Evolutionary conservation across 2,329 filamentous ascomycete genomes (phyloP), one percentile per base, ranked within the genome.

Genomic region (Huntiella bhutanensis): DNA sequence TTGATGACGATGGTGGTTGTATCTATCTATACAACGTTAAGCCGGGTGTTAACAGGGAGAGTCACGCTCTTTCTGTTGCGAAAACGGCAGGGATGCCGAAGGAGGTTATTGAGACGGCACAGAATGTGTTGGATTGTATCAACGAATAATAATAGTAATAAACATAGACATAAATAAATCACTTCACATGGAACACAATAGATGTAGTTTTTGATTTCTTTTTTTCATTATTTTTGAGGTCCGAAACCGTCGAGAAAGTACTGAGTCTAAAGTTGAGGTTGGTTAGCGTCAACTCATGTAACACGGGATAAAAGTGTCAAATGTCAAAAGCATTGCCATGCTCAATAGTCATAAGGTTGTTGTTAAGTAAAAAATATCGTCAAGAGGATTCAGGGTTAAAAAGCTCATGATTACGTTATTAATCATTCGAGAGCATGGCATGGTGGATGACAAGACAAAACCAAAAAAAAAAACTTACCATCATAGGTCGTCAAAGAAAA

Each of bases 51-150:
- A 98, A 96, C 61, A 73, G 77, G 44, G 69, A 81, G 53, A 92
- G 84, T 51, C 91, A 98, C 63, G 91, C 92, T 13, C 65, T 98
- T 50, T 96, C 95, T 58, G 91, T 98, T n/a, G 91, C 91, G 2
- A 71, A 72, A 52, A 64, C 96, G 53, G 92, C 91, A 4, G 87
- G 85, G 1, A 56, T 95, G 54, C 87, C 87, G 0, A 74, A 78
- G 50, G 65, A 69, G 39, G 83, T 80, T 3, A 75, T 95, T 46
- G 62, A 65, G 16, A 66, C 84, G 52, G 87, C 88, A 4, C 66
- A 61, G 44, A 59, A 65, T 34, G 69, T 83, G 6, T 62, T 86
- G 32, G 15, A 16, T 35, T 17, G 32, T 28, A 4, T 7, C 13
- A 5, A 33, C 19, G 36, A n/a, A 34, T 4, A 17, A 34, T 4